phyloP scores from a whole-genome alignment of 1,139 yeast species.

The Scheffersomyces stambukii region DNA sequence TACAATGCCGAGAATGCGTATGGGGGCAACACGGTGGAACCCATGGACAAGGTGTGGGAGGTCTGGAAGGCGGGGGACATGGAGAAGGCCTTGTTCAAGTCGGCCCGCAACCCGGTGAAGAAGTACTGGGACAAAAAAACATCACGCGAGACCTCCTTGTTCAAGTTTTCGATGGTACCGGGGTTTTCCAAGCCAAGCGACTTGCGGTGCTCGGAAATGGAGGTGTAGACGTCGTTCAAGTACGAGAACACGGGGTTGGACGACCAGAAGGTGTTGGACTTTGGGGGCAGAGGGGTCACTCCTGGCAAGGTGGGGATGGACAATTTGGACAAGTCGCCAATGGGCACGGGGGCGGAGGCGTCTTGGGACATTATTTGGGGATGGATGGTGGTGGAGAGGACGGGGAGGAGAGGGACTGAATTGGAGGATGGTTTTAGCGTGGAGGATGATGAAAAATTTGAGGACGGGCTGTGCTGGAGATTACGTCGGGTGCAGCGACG shows the following conservation, averaged over 20 bases:
- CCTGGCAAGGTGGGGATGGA: conserved; percentile 56
- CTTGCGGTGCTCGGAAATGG: conserved; percentile 72
- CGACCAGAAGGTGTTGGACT: conserved; percentile 65
- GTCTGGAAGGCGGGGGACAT: conserved; percentile 96
- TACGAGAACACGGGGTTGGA: conserved; percentile 83
- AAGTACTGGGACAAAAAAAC: conserved; percentile 86
- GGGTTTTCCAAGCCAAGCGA: conserved; percentile 85
- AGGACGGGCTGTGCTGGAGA: no score
- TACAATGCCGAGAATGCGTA: conserved; percentile 89
- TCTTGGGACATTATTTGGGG: conserved; percentile 8
- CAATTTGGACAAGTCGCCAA: conserved; percentile 49
- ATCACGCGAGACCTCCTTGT: conserved; percentile 90
- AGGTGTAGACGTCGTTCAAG: conserved; percentile 70
- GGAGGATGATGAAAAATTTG: no score
- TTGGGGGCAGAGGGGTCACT: conserved; percentile 47
- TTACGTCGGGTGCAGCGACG: no score
- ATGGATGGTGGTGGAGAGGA: no score
- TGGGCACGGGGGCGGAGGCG: conserved; percentile 20
- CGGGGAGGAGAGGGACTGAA: no score
- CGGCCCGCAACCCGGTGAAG: conserved; percentile 96
- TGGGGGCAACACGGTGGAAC: conserved; percentile 83
- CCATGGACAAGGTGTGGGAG: conserved; percentile 88
- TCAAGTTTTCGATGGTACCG: conserved; percentile 90
- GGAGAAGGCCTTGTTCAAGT: conserved; percentile 85
- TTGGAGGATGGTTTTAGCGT: no score